A percentile compares a stretch with the other conserved stretches of the same genome.
Conservation (phyloP, 2,329 filamentous ascomycete species). For the Ciborinia camelliae region DNA sequence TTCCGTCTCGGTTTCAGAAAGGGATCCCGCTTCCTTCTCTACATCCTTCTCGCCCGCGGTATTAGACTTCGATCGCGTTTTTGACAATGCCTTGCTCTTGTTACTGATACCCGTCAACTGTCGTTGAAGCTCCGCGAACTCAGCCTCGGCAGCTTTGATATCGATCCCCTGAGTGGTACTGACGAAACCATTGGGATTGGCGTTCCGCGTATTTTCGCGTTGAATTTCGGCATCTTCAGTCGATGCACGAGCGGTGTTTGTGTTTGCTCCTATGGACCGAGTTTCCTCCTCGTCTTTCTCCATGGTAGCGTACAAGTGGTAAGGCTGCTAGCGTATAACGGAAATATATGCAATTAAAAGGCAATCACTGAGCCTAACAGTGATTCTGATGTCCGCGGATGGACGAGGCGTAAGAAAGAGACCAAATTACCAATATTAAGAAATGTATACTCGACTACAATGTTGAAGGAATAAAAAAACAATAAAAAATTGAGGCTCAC, state of each 20-base stretch:
- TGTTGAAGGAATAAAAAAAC: neutral
- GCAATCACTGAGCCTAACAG: conserved; percentile 6
- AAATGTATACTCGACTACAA: conserved; percentile 11
- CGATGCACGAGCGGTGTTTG: conserved; percentile 10
- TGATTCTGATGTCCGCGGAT: neutral
- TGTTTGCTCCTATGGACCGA: neutral
- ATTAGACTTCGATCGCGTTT: conserved; percentile 42
- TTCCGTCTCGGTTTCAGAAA: conserved; percentile 44
- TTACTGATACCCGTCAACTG: conserved; percentile 57
- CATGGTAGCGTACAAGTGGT: conserved; percentile 3
- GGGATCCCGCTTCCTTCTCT: conserved; percentile 51
- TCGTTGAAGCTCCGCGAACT: conserved; percentile 65
- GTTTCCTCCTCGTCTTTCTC: conserved; percentile 15
- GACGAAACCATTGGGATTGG: conserved; percentile 49
- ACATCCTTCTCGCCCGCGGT: conserved; percentile 45
- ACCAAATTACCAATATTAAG: conserved; percentile 3
- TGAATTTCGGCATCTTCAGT: conserved; percentile 44
- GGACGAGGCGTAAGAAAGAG: neutral
- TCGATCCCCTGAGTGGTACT: conserved; percentile 46
- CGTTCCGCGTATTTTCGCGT: conserved; percentile 32
- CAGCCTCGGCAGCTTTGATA: conserved; percentile 63
- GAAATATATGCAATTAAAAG: neutral
- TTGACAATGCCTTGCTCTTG: conserved; percentile 49
- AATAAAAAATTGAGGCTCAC: neutral
- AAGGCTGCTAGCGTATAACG: neutral